Evolutionary conservation across 2,329 filamentous ascomycete genomes (phyloP).

Genomic region (Talaromyces piceae): DNA sequence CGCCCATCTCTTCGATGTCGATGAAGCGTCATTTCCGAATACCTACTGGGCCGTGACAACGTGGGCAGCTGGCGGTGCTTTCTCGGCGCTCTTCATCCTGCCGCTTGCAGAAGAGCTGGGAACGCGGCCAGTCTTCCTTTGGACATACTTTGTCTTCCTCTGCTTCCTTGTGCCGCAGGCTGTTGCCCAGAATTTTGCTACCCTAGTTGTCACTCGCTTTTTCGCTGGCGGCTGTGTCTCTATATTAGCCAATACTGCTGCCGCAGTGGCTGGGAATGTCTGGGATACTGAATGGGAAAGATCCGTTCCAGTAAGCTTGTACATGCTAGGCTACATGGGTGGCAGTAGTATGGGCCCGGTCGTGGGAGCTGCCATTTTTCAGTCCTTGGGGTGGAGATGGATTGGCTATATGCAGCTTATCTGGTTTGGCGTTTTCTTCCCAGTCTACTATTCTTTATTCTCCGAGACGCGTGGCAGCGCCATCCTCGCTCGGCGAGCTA

Average conservation of each 20-base stretch:
- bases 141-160: slow-evolving; percentile 31
- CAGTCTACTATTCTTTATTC: background rate
- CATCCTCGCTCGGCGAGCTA: background rate
- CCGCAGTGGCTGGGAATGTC: slow-evolving; percentile 22
- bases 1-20: slow-evolving; percentile 26
- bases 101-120: slow-evolving; percentile 36
- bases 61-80: slow-evolving; percentile 24
- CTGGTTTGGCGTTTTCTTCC: slow-evolving; percentile 14
- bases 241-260: slow-evolving; percentile 31
- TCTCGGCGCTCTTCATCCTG: slow-evolving; percentile 22
- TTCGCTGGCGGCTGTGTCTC: slow-evolving; percentile 38
- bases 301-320: slow-evolving; percentile 36
- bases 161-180: slow-evolving; percentile 39
- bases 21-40: slow-evolving; percentile 23
- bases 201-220: slow-evolving; percentile 36
- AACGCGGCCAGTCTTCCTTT: slow-evolving; percentile 34
- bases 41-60: slow-evolving; percentile 27
- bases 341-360: slow-evolving; percentile 41
- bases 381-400: slow-evolving; percentile 27
- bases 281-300: slow-evolving; percentile 28
- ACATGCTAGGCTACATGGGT: slow-evolving; percentile 34
- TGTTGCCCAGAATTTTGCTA: slow-evolving; percentile 40
- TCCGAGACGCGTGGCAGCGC: background rate
- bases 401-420: slow-evolving; percentile 39
- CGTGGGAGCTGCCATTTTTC: slow-evolving; percentile 33